Conservation (phyloP, 1,284 basidiomycete genomes). For the Ustilago shanxiensis region DNA sequence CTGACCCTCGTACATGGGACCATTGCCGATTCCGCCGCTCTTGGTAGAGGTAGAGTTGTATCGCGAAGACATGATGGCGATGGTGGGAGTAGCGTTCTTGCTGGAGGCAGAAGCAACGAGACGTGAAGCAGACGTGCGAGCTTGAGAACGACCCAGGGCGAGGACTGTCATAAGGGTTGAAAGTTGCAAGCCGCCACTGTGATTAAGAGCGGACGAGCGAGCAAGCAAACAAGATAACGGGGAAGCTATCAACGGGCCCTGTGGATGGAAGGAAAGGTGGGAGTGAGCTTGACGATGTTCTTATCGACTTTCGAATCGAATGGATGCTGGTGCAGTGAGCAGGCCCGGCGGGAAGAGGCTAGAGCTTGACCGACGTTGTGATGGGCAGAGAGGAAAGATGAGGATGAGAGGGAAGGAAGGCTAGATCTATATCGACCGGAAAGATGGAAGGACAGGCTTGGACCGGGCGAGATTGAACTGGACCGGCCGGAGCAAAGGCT, state of each 20-base stretch:
- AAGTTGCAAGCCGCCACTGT: conserved; percentile 10
- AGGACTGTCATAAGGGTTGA: conserved; percentile 44
- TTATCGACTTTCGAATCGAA: background rate
- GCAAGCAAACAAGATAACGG: background rate
- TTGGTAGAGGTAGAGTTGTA: conserved; percentile 46
- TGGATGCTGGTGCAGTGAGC: background rate
- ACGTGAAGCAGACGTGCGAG: conserved; percentile 43
- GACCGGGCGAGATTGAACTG: conserved; percentile 11
- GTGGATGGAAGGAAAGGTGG: background rate
- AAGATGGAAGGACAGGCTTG: background rate
- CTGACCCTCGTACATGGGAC: conserved; percentile 64
- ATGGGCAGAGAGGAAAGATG: background rate
- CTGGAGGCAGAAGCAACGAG: conserved; percentile 19
- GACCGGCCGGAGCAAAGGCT: conserved; percentile 3
- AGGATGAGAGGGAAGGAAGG: background rate
- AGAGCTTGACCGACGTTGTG: background rate
- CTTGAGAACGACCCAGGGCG: conserved; percentile 44
- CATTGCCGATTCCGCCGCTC: conserved; percentile 42
- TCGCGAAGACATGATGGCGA: conserved; percentile 42
- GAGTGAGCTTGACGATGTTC: conserved; percentile 2
- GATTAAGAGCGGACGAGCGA: background rate
- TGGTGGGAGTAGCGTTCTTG: conserved; percentile 12
- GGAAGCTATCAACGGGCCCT: background rate
- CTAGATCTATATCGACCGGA: conserved; percentile 5
- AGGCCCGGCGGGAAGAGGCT: background rate